Evolutionary conservation across 352 stramenopile species (phyloP).

Genomic region (Phytophthora sansomeana): DNA sequence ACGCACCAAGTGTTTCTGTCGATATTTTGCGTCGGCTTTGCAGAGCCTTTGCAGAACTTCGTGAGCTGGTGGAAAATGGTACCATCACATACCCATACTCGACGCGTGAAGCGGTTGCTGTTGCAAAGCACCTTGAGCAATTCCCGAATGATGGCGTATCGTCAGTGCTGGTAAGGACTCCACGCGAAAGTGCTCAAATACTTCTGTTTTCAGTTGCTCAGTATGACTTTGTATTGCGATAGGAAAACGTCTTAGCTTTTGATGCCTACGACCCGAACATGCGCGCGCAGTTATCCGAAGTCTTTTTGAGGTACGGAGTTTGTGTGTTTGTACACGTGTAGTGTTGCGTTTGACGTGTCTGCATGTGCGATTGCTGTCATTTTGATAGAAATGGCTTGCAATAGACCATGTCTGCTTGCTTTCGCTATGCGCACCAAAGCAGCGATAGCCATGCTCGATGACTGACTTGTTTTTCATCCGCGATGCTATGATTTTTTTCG

Average conservation of each 20-base stretch:
- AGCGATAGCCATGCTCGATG: neutral
- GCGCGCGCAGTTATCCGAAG: constrained; percentile 73
- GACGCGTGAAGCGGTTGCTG: constrained; percentile 93
- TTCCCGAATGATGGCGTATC: constrained; percentile 93
- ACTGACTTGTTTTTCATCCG: constrained; percentile 17
- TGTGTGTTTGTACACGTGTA: constrained; percentile 3
- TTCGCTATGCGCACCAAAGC: neutral
- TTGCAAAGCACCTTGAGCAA: constrained; percentile 94
- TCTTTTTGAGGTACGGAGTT: constrained; percentile 76
- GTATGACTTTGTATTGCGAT: constrained; percentile 5
- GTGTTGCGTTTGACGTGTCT: constrained; percentile 9
- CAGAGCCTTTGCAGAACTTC: constrained; percentile 91
- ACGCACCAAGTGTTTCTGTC: constrained; percentile 86
- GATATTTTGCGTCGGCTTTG: constrained; percentile 88
- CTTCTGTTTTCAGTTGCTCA: neutral
- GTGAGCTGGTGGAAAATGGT: constrained; percentile 88
- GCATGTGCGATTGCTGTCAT: constrained; percentile 17
- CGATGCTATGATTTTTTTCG: constrained; percentile 7
- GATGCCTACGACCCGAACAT: constrained; percentile 88
- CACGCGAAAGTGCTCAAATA: neutral
- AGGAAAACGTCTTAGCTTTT: constrained; percentile 96
- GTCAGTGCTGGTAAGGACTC: constrained; percentile 61
- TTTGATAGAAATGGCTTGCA: constrained; percentile 33
- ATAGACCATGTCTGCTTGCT: constrained; percentile 9
- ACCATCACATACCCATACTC: constrained; percentile 95